Evolutionary conservation across 23 red algal genomes (phyloP), one percentile per base, ranked within the genome.

Genomic region (Porphyridium purpureum): DNA sequence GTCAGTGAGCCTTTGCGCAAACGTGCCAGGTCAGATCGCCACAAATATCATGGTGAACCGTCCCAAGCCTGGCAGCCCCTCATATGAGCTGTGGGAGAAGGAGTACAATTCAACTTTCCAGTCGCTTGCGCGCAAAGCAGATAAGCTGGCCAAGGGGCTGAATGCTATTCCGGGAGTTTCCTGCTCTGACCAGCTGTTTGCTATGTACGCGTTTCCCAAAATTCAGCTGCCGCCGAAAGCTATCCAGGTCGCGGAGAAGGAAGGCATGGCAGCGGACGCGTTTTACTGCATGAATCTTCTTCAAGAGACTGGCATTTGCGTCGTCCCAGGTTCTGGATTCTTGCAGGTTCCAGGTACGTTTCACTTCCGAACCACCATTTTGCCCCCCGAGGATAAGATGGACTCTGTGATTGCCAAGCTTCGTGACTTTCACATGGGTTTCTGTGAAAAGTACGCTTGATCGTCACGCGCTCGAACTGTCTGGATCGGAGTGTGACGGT

Each of bases 281-380:
- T 64, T 86, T 0, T 98, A 98, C 52, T 80, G 74, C 49, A 48
- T 86, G 15, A 60, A 75, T 14, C 62, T 98, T 21, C 63, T 98
- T n/a, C 79, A 98, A 24, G 69, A 49, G 3, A 82, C 90, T 1
- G 90, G 90, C 8, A 75, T 98, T 14, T 98, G 90, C 52, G 81
- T 86, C 21, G 90, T 98, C 48, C 90, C 90, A 5, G 90, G 90
- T 5, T 80, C 74, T 24, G 90, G 90, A 24, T 98, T 98, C 48
- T 72, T 72, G 2, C 79, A 84, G 38, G 29, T 40, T 9, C 41
- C 59, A 54, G 79, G 79, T 26, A 80, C 74, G 1, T 98, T 70
- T 24, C 79, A 98, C 44, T 69, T 98, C 26, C 62, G 90, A 24
- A 98, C 90, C 4, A 98, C 90, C 21, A 82, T 98, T 58, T 49